phyloP scores from a whole-genome alignment of 768 basidiomycete species.

The Obba rivulosa region DNA sequence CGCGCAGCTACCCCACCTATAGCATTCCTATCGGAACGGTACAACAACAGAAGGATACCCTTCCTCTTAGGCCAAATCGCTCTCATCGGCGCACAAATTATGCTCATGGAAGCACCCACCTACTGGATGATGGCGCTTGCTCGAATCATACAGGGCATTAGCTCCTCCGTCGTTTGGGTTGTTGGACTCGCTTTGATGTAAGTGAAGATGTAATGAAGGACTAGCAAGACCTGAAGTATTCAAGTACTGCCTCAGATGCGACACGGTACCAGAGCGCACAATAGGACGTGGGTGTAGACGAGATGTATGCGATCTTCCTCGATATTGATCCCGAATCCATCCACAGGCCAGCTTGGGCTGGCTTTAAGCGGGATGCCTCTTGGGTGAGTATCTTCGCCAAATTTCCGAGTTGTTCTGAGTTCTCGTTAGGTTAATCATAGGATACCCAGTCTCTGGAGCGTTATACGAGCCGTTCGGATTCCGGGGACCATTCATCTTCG shows the following conservation, averaged over 20 bases:
- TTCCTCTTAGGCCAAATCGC: slow-evolving; percentile 27
- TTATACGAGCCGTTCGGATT: slow-evolving; percentile 32
- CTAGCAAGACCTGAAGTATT: not conserved
- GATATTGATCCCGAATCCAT: not conserved
- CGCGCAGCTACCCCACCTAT: slow-evolving; percentile 30
- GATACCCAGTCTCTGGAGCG: slow-evolving; percentile 35
- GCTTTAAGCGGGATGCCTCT: slow-evolving; percentile 35
- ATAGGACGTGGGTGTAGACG: slow-evolving; percentile 28
- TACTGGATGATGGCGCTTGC: slow-evolving; percentile 36
- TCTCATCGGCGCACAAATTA: slow-evolving; percentile 30
- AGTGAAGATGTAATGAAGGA: slow-evolving; percentile 2
- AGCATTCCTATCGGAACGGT: slow-evolving; percentile 30
- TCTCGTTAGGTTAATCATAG: slow-evolving; percentile 26
- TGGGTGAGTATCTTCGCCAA: slow-evolving; percentile 21
- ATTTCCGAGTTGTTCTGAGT: not conserved
- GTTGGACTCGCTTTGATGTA: slow-evolving; percentile 35
- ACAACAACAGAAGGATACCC: slow-evolving; percentile 25
- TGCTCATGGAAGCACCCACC: slow-evolving; percentile 34
- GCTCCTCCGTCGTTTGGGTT: slow-evolving; percentile 35
- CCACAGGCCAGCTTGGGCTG: slow-evolving; percentile 32
- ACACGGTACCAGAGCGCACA: slow-evolving; percentile 28
- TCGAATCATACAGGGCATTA: slow-evolving; percentile 35
- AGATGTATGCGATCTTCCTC: not conserved
- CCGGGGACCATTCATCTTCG: slow-evolving; percentile 34
- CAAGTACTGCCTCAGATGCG: slow-evolving; percentile 23